Conservation (phyloP, 2,329 filamentous ascomycete species). For the Fusarium nodosum region DNA sequence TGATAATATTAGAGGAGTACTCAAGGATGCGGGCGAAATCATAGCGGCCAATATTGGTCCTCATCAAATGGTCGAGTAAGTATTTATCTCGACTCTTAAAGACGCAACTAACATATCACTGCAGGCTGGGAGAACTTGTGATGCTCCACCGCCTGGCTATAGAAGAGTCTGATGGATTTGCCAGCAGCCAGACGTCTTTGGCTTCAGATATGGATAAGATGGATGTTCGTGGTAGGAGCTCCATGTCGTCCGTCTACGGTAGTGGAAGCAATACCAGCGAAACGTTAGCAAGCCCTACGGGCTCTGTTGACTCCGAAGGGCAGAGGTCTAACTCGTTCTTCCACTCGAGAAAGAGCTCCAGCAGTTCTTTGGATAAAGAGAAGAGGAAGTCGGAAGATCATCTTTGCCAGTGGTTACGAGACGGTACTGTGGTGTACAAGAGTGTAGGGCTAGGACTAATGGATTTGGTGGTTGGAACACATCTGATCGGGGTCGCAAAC, state of each 20-base stretch:
- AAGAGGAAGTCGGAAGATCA: slow-evolving; percentile 64
- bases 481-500: slow-evolving; percentile 68
- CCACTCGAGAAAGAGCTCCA: slow-evolving; percentile 51
- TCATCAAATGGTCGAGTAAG: slow-evolving; percentile 83
- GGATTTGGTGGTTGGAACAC: slow-evolving; percentile 73
- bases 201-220: slow-evolving; percentile 54
- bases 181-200: slow-evolving; percentile 50
- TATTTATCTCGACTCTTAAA: slow-evolving; percentile 22
- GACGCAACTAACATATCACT: slow-evolving; percentile 26
- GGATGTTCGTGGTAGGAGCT: slow-evolving; percentile 54
- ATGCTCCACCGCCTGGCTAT: slow-evolving; percentile 66
- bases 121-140: slow-evolving; percentile 80
- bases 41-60: slow-evolving; percentile 81
- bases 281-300: slow-evolving; percentile 52
- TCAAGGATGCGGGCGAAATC: slow-evolving; percentile 89
- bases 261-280: slow-evolving; percentile 42
- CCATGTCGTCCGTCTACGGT: slow-evolving; percentile 59
- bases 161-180: slow-evolving; percentile 57
- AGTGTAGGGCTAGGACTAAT: slow-evolving; percentile 75
- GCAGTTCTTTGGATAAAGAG: slow-evolving; percentile 50
- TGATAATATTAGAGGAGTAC: slow-evolving; percentile 81
- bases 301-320: slow-evolving; percentile 49
- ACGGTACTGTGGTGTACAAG: slow-evolving; percentile 77
- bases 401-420: slow-evolving; percentile 68
- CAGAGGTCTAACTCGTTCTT: slow-evolving; percentile 54